Percentiles rank a stretch among this genome's conserved stretches.
phyloP scores from a whole-genome alignment of 75 land plant genomes.

The Selaginella moellendorffii region DNA sequence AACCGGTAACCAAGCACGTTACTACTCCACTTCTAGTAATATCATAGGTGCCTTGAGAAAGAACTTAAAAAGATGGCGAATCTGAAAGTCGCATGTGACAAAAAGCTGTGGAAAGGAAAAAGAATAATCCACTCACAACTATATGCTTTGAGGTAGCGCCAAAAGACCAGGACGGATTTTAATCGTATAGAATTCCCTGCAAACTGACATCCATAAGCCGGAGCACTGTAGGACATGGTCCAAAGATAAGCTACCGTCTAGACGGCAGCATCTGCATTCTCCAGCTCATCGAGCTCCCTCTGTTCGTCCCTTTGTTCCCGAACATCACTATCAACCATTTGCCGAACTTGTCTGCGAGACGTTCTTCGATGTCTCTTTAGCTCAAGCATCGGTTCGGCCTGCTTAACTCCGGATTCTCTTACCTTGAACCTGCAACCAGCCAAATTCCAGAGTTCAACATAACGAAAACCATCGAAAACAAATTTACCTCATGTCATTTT shows the following conservation, averaged over 20 bases:
- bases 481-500: slow-evolving; percentile 71
- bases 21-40: background rate
- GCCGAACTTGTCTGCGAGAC: slow-evolving; percentile 55
- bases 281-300: slow-evolving; percentile 41
- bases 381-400: slow-evolving; percentile 71
- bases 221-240: background rate
- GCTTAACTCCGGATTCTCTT: slow-evolving; percentile 56
- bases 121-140: background rate
- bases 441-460: background rate
- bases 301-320: slow-evolving; percentile 17
- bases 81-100: background rate
- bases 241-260: too few relatives aligned
- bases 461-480: background rate
- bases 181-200: background rate
- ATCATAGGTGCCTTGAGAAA: background rate
- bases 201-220: background rate
- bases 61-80: background rate
- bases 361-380: slow-evolving; percentile 58
- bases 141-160: background rate
- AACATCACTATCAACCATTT: slow-evolving; percentile 27
- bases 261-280: too few relatives aligned
- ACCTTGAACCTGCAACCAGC: slow-evolving; percentile 44
- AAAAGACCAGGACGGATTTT: background rate
- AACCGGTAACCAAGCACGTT: background rate
- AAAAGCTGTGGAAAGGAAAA: background rate